Evolutionary conservation across 73 alveolate genomes (phyloP).

Genomic region (Stentor coeruleus): DNA sequence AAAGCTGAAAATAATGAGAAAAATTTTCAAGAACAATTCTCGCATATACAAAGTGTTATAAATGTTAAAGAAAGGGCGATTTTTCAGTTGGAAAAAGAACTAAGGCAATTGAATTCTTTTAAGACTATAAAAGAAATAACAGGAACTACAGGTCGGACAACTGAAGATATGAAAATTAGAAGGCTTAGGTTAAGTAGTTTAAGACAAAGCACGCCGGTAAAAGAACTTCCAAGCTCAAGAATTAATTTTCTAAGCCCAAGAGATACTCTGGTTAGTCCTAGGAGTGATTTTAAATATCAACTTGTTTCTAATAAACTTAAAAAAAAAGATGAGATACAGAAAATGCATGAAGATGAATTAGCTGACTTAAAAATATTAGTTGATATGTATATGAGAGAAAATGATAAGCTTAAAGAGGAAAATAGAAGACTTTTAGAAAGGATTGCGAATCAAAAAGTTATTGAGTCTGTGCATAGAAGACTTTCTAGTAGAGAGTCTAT

Average conservation of each 20-base stretch:
- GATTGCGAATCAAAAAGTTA: neutral
- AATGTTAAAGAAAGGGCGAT: neutral
- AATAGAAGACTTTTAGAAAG: neutral
- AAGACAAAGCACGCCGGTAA: neutral
- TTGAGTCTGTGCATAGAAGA: neutral
- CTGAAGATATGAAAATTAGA: slow-evolving; percentile 9
- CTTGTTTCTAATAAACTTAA: neutral
- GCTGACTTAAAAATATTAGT: neutral
- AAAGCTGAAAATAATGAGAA: neutral
- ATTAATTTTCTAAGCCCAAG: neutral
- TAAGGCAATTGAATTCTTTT: neutral
- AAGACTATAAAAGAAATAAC: neutral
- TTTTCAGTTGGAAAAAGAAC: slow-evolving; percentile 4
- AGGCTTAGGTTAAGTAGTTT: neutral
- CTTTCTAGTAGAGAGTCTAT: neutral
- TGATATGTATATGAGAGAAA: neutral
- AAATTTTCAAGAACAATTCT: neutral
- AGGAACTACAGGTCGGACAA: neutral
- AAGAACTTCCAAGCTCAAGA: neutral
- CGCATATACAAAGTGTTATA: neutral
- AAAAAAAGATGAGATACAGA: neutral
- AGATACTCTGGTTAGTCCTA: neutral
- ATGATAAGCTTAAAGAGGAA: neutral
- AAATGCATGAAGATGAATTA: neutral
- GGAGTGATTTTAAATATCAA: neutral